phyloP scores from a whole-genome alignment of 1,139 yeast genomes.

The Yamadazyma songkhlaensis region DNA sequence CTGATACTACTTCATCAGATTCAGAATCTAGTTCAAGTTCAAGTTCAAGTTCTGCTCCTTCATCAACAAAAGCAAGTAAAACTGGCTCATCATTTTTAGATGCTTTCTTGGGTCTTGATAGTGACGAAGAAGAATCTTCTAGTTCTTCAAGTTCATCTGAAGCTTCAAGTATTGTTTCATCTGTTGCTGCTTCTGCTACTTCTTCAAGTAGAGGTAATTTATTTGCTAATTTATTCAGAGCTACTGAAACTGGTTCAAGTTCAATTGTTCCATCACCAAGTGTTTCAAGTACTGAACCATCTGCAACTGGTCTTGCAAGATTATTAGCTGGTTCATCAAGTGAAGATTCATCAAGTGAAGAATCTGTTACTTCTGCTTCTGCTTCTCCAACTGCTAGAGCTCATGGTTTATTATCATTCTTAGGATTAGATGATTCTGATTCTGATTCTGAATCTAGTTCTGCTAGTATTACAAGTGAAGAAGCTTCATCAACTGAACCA shows the following conservation, averaged over 20 bases:
- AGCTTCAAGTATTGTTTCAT: background rate
- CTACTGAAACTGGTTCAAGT: background rate
- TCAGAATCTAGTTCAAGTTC: slow-evolving; percentile 1
- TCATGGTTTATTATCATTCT: slow-evolving; percentile 2
- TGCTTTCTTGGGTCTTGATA: slow-evolving; percentile 3
- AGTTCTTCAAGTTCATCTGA: background rate
- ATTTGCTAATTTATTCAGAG: slow-evolving; percentile 3
- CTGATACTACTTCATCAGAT: background rate
- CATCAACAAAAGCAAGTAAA: background rate
- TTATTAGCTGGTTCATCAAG: slow-evolving; percentile 1
- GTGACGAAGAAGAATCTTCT: background rate
- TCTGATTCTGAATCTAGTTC: slow-evolving; percentile 4
- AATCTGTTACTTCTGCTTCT: slow-evolving; percentile 1
- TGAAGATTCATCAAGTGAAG: background rate
- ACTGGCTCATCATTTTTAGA: slow-evolving; percentile 5
- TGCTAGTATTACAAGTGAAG: slow-evolving; percentile 1
- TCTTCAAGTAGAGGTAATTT: slow-evolving; percentile 1
- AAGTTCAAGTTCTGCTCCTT: slow-evolving; percentile 1
- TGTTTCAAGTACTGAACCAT: slow-evolving; percentile 4
- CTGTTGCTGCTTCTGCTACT: slow-evolving; percentile 3
- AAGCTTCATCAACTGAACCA: slow-evolving; percentile 2
- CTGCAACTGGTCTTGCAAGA: slow-evolving; percentile 4
- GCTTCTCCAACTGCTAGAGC: slow-evolving; percentile 2
- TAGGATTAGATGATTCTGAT: slow-evolving; percentile 5
- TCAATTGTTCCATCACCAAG: slow-evolving; percentile 6